These are phyloP conservation scores for Monilinia fructigena DNA, from an alignment of 2,329 filamentous ascomycete species.

Conservation along the genomic window DNA sequence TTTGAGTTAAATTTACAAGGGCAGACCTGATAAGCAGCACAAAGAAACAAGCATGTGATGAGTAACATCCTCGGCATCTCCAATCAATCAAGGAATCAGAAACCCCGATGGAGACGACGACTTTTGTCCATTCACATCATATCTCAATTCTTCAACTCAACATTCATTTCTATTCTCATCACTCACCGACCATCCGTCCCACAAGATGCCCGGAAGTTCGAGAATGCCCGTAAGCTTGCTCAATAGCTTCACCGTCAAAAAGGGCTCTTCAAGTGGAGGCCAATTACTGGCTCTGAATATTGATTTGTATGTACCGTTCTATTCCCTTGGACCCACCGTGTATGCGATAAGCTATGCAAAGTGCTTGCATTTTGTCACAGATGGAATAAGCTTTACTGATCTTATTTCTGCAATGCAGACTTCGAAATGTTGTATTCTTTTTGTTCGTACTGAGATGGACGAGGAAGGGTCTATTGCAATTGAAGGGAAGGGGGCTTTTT, in stretches of 20 bases:
- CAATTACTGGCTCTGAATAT: constrained; percentile 62
- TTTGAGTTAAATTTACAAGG: constrained; percentile 15
- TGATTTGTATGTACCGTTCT: constrained; percentile 58
- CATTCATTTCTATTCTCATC: constrained; percentile 12
- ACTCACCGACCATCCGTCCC: constrained; percentile 9
- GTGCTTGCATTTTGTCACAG: constrained; percentile 5
- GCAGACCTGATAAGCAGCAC: constrained; percentile 11
- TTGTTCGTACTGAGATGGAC: constrained; percentile 83
- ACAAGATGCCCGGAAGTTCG: constrained; percentile 63
- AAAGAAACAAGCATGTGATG: constrained; percentile 23
- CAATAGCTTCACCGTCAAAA: constrained; percentile 63
- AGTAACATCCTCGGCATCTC: constrained; percentile 22
- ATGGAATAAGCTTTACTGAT: constrained; percentile 1
- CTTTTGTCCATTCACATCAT: constrained; percentile 6
- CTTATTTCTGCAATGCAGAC: constrained; percentile 46
- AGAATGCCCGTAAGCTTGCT: constrained; percentile 70
- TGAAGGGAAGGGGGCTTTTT: constrained; percentile 83
- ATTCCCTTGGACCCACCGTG: constrained; percentile 12
- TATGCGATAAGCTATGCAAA: constrained; percentile 18
- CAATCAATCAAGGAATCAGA: constrained; percentile 17
- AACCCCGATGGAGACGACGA: constrained; percentile 19
- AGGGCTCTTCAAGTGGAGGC: constrained; percentile 51
- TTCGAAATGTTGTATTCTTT: constrained; percentile 85
- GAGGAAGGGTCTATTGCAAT: constrained; percentile 75
- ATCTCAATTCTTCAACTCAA: background rate